Evolutionary conservation across 2,329 filamentous ascomycete species (phyloP).

Genomic region (Macroventuria anomochaeta): DNA sequence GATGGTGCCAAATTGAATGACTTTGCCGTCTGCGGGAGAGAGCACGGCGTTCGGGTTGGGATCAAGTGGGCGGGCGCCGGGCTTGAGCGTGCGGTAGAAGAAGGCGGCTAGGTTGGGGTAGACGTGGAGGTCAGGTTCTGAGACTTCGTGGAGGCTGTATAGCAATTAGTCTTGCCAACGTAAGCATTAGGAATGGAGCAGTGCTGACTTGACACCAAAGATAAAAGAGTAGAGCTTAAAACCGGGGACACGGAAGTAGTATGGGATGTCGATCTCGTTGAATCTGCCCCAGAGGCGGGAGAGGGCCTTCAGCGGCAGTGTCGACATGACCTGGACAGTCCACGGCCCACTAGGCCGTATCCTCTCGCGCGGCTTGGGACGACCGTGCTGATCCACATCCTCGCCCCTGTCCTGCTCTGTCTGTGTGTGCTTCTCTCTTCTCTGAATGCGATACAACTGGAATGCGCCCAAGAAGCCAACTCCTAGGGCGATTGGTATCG

Average conservation of each 20-base stretch:
- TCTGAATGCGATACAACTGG: conserved; percentile 79
- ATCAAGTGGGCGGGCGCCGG: conserved; percentile 84
- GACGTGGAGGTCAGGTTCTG: conserved; percentile 83
- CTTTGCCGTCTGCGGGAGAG: conserved; percentile 86
- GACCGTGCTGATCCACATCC: conserved; percentile 51
- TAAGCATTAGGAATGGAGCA: accelerated
- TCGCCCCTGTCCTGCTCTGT: conserved; percentile 54
- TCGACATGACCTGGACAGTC: conserved; percentile 94
- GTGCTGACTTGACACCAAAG: conserved; percentile 77
- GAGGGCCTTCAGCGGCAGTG: conserved; percentile 86
- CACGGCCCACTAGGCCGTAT: conserved; percentile 86
- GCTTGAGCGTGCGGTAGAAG: conserved; percentile 95
- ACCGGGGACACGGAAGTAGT: conserved; percentile 84
- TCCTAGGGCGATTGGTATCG: conserved; percentile 85
- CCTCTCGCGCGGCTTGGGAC: conserved; percentile 62
- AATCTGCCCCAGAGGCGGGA: conserved; percentile 89
- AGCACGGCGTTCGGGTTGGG: conserved; percentile 79
- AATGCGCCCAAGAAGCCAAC: conserved; percentile 82
- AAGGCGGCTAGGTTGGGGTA: conserved; percentile 95
- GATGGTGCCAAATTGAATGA: conserved; percentile 91
- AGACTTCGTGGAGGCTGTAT: conserved; percentile 77
- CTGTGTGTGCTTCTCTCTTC: conserved; percentile 54
- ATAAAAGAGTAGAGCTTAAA: conserved; percentile 91
- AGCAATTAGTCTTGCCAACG: conserved; percentile 49
- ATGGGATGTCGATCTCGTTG: conserved; percentile 87